Evolutionary conservation across 2,329 filamentous ascomycete species (phyloP).

Genomic region (Pyrenochaeta sp.): DNA sequence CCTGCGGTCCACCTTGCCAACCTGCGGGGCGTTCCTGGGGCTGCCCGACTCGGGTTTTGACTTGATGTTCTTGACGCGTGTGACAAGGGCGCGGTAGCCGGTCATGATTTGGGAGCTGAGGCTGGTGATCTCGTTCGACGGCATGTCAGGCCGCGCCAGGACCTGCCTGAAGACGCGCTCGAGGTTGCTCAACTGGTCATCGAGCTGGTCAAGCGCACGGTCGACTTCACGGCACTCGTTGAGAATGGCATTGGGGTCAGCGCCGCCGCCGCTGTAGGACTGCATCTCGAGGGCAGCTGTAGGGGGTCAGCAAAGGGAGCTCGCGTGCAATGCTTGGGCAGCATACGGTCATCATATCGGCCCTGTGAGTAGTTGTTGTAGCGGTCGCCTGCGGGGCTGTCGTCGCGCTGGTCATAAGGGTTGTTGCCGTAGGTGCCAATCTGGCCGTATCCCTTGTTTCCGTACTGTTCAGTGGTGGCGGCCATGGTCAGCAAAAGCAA

Average conservation of each 20-base stretch:
- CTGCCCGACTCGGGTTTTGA: slow-evolving; percentile 76
- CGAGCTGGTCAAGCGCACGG: slow-evolving; percentile 76
- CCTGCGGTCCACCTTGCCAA: slow-evolving; percentile 79
- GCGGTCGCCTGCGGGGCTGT: slow-evolving; percentile 54
- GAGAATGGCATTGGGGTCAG: slow-evolving; percentile 76
- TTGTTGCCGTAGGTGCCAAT: slow-evolving; percentile 53
- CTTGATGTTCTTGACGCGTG: slow-evolving; percentile 83
- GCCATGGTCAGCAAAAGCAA: slow-evolving; percentile 24
- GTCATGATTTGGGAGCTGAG: slow-evolving; percentile 82
- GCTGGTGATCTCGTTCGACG: slow-evolving; percentile 73
- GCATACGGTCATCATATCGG: slow-evolving; percentile 42
- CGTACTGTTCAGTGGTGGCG: slow-evolving; percentile 47
- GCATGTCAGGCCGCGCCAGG: slow-evolving; percentile 77
- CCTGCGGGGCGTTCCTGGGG: slow-evolving; percentile 78
- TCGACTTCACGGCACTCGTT: slow-evolving; percentile 86
- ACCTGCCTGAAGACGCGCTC: slow-evolving; percentile 73
- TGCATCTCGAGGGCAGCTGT: slow-evolving; percentile 70
- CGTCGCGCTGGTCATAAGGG: slow-evolving; percentile 52
- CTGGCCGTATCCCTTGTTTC: slow-evolving; percentile 50
- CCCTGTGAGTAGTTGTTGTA: slow-evolving; percentile 62
- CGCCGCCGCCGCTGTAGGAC: slow-evolving; percentile 56
- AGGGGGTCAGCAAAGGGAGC: slow-evolving; percentile 35
- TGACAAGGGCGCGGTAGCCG: slow-evolving; percentile 79
- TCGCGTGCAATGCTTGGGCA: slow-evolving; percentile 30
- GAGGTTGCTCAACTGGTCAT: slow-evolving; percentile 75